These are phyloP conservation scores for Ogataea pilisensis DNA, from an alignment of 805 yeast species.

Conservation along the genomic window DNA sequence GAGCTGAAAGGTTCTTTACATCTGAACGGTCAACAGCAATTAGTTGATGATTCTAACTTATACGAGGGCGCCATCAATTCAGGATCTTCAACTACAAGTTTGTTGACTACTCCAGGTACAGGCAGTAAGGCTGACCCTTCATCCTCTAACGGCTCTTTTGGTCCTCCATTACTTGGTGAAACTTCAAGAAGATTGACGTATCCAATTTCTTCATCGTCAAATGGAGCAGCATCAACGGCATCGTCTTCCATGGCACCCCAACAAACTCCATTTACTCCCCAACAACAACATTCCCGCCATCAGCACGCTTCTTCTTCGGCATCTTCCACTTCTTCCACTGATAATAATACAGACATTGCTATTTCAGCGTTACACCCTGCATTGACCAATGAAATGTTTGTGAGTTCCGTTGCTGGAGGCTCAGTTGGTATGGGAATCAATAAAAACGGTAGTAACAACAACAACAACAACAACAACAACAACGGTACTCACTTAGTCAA, in stretches of 20 bases:
- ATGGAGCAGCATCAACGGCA: no score
- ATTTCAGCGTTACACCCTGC: constrained; percentile 25
- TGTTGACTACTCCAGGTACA: constrained; percentile 7
- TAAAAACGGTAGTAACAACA: constrained; percentile 1
- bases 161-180: constrained; percentile 30
- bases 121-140: constrained; percentile 8
- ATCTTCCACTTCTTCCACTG: constrained; percentile 2
- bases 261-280: constrained; percentile 1
- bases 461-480: neutral
- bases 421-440: constrained; percentile 29
- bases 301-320: neutral
- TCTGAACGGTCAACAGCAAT: constrained; percentile 6
- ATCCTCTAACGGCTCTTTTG: constrained; percentile 12
- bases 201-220: constrained; percentile 13
- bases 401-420: constrained; percentile 25
- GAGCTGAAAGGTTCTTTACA: constrained; percentile 10
- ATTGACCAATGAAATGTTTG: constrained; percentile 23
- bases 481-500: neutral
- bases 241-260: constrained; percentile 6
- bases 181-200: constrained; percentile 40
- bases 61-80: constrained; percentile 2
- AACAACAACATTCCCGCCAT: constrained; percentile 1
- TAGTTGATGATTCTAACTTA: neutral
- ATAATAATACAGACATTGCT: constrained; percentile 7
- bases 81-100: constrained; percentile 3